phyloP scores from a whole-genome alignment of 2,329 filamentous ascomycete species.

The Talaromyces sp. region DNA sequence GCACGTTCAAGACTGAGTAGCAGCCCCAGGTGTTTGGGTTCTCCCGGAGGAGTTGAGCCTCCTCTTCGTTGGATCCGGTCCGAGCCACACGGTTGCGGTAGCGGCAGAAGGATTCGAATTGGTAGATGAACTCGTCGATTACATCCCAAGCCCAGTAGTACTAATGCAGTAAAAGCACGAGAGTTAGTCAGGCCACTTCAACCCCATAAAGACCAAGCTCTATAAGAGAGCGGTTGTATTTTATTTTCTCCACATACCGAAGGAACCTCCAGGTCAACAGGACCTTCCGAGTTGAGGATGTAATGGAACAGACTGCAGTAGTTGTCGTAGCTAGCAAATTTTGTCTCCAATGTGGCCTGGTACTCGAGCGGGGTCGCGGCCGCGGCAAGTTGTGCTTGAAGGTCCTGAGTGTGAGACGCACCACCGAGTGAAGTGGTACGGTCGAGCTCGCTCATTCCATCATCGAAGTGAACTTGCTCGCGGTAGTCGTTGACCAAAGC shows the following conservation, averaged over 20 bases:
- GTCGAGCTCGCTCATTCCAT: slow-evolving; percentile 77
- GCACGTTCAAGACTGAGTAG: slow-evolving; percentile 98
- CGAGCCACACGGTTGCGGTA: slow-evolving; percentile 91
- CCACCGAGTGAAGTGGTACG: slow-evolving; percentile 65
- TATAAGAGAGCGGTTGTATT: not conserved
- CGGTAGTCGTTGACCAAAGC: slow-evolving; percentile 91
- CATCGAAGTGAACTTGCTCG: slow-evolving; percentile 93
- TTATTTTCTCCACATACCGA: slow-evolving; percentile 62
- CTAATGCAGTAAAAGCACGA: slow-evolving; percentile 45
- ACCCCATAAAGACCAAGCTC: not conserved
- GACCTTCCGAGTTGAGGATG: slow-evolving; percentile 98
- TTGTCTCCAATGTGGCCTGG: slow-evolving; percentile 89
- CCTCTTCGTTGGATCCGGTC: slow-evolving; percentile 78
- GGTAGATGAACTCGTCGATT: slow-evolving; percentile 99
- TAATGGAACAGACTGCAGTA: slow-evolving; percentile 99
- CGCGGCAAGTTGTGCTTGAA: slow-evolving; percentile 85
- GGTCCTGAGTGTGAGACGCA: slow-evolving; percentile 77
- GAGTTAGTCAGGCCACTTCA: not conserved
- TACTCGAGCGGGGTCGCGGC: slow-evolving; percentile 95
- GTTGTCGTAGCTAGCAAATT: slow-evolving; percentile 98
- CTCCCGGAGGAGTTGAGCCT: slow-evolving; percentile 84
- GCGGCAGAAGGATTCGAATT: slow-evolving; percentile 99
- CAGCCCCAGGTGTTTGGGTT: slow-evolving; percentile 99
- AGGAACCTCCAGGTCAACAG: slow-evolving; percentile 92
- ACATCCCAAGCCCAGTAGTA: slow-evolving; percentile 99